phyloP scores from a whole-genome alignment of 129 eudicot species.

The Helichrysum umbraculigerum region DNA sequence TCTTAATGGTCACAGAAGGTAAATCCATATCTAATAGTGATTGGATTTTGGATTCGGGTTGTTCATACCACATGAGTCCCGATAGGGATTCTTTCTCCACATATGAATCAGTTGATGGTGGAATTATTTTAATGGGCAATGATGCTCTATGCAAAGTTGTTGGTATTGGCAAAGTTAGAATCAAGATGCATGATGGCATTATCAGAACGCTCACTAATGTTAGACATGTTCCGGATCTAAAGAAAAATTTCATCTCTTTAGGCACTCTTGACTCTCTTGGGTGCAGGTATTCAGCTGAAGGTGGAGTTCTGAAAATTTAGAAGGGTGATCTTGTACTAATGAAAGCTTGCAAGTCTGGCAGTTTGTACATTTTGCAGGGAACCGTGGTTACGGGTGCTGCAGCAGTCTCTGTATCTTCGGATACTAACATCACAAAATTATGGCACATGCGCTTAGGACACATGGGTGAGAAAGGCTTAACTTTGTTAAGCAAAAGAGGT shows the following conservation, averaged over 20 bases:
- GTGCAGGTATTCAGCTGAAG: not conserved
- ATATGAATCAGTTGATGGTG: no score
- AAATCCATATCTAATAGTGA: no score
- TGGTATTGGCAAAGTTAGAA: not conserved
- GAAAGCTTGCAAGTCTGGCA: not conserved
- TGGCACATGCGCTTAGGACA: not conserved
- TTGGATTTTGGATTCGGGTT: no score
- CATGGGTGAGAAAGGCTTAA: not conserved
- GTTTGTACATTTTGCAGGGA: not conserved
- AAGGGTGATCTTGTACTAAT: not conserved
- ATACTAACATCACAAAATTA: not conserved
- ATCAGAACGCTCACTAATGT: not conserved
- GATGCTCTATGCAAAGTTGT: no score
- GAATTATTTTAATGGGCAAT: no score
- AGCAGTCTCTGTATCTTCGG: not conserved
- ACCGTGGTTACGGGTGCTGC: not conserved
- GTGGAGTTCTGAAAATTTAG: not conserved
- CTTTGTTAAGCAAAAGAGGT: not conserved
- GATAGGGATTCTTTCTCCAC: no score
- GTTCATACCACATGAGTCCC: no score
- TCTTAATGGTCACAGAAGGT: no score
- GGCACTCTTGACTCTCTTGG: slow-evolving; percentile 1
- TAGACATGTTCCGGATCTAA: not conserved
- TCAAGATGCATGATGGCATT: not conserved
- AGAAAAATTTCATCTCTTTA: not conserved